Percentiles rank a stretch among this genome's conserved stretches.
These are phyloP conservation scores for Haematococcus lacustris DNA, from an alignment of 139 green algal genomes.

Conservation along the genomic window DNA sequence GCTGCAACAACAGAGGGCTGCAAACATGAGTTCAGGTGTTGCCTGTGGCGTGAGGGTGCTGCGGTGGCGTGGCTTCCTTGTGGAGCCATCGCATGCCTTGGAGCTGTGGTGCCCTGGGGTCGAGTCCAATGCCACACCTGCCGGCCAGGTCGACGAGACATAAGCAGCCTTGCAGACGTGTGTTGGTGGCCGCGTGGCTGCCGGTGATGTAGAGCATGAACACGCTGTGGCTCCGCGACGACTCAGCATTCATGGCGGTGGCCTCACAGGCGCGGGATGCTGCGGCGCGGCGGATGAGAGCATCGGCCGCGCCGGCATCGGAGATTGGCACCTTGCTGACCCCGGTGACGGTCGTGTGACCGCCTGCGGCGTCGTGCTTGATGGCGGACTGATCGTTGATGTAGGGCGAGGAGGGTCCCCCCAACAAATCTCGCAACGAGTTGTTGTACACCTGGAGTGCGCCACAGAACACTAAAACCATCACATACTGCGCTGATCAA, in stretches of 20 bases:
- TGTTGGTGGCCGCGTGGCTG: slow-evolving; percentile 55
- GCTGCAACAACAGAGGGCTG: slow-evolving; percentile 44
- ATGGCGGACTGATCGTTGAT: slow-evolving; percentile 70
- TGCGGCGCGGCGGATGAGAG: slow-evolving; percentile 57
- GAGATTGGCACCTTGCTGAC: slow-evolving; percentile 39
- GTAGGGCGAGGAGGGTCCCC: slow-evolving; percentile 13
- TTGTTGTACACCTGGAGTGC: slow-evolving; percentile 35
- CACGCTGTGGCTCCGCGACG: slow-evolving; percentile 80
- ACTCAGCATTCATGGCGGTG: slow-evolving; percentile 91
- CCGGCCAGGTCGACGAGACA: slow-evolving; percentile 92
- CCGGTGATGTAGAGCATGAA: slow-evolving; percentile 95
- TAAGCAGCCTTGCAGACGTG: slow-evolving; percentile 64
- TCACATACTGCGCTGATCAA: too few relatives aligned
- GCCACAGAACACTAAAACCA: too few relatives aligned
- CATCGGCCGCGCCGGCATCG: slow-evolving; percentile 54
- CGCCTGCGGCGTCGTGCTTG: slow-evolving; percentile 70
- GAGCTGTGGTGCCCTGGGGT: too few relatives aligned
- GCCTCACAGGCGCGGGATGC: slow-evolving; percentile 61
- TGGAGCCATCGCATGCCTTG: too few relatives aligned
- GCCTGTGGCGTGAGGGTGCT: too few relatives aligned
- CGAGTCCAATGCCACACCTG: too few relatives aligned
- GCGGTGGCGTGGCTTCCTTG: too few relatives aligned
- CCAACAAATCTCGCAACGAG: slow-evolving; percentile 69
- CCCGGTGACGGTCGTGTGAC: slow-evolving; percentile 62
- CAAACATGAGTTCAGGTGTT: too few relatives aligned